phyloP scores from a whole-genome alignment of 108 stramenopile genomes.

The Discostella stelligeroides region DNA sequence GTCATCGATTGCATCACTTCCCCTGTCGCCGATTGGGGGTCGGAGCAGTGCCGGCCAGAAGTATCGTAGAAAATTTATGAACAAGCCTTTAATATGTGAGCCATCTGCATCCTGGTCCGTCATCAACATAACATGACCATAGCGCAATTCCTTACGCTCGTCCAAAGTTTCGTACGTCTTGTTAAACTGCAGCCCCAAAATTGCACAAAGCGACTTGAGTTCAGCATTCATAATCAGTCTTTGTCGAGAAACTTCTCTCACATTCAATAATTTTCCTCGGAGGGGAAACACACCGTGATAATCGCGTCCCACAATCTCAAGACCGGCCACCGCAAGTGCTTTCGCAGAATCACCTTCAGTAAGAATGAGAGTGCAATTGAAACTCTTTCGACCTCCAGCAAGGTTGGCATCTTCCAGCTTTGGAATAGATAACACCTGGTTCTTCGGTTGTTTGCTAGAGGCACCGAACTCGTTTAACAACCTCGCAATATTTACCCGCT shows the following conservation, averaged over 20 bases:
- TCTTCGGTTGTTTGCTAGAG: slow-evolving; percentile 53
- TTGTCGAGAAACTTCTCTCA: slow-evolving; percentile 84
- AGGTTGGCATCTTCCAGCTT: slow-evolving; percentile 94
- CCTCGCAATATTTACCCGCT: slow-evolving; percentile 58
- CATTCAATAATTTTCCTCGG: slow-evolving; percentile 98
- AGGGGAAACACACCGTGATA: slow-evolving; percentile 97
- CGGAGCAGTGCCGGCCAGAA: slow-evolving; percentile 90
- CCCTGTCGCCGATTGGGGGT: slow-evolving; percentile 38
- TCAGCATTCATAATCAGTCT: slow-evolving; percentile 95
- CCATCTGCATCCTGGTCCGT: slow-evolving; percentile 94
- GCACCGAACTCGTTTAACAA: slow-evolving; percentile 69
- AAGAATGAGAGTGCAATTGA: slow-evolving; percentile 92
- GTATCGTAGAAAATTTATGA: slow-evolving; percentile 91
- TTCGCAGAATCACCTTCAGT: slow-evolving; percentile 99
- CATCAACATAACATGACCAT: slow-evolving; percentile 94
- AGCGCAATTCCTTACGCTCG: slow-evolving; percentile 76
- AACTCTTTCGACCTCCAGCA: slow-evolving; percentile 70
- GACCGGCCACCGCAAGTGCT: slow-evolving; percentile 94
- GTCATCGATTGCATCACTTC: slow-evolving; percentile 15
- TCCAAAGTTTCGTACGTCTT: slow-evolving; percentile 74
- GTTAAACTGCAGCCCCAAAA: slow-evolving; percentile 89
- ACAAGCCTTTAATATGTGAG: slow-evolving; percentile 92
- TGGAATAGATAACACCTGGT: slow-evolving; percentile 73
- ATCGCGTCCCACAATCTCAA: slow-evolving; percentile 96
- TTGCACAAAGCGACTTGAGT: slow-evolving; percentile 79